Percentiles rank a stretch among this genome's conserved stretches.
These are phyloP conservation scores for Mucor piriformis DNA, from an alignment of 371 early-diverging fungal genomes.

Conservation along the genomic window DNA sequence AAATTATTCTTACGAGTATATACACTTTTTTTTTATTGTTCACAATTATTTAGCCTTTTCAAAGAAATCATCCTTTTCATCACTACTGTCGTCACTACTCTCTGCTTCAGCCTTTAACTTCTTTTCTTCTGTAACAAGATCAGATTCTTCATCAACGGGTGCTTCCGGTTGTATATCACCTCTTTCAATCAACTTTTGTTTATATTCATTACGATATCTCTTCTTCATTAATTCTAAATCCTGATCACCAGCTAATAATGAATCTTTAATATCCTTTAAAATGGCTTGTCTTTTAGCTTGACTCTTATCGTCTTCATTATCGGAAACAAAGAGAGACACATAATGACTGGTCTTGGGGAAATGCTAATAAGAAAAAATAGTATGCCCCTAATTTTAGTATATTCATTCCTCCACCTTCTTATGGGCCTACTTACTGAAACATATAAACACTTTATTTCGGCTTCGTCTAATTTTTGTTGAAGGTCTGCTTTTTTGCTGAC, in stretches of 20 bases:
- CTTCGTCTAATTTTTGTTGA: slow-evolving; percentile 23
- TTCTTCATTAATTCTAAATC: slow-evolving; percentile 29
- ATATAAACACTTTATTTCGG: slow-evolving; percentile 30
- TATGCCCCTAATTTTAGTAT: no score
- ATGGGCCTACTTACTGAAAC: slow-evolving; percentile 8
- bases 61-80: slow-evolving; percentile 34
- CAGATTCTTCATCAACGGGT: slow-evolving; percentile 22
- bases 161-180: slow-evolving; percentile 24
- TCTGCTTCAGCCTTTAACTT: not conserved
- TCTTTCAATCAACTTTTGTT: slow-evolving; percentile 29
- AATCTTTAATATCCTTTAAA: slow-evolving; percentile 28
- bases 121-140: slow-evolving; percentile 9
- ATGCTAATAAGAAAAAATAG: slow-evolving; percentile 15
- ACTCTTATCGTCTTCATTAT: slow-evolving; percentile 23
- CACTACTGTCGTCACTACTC: not conserved
- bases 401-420: no score
- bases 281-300: slow-evolving; percentile 19
- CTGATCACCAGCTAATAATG: slow-evolving; percentile 23
- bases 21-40: not conserved
- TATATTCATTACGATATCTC: slow-evolving; percentile 37
- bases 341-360: slow-evolving; percentile 42
- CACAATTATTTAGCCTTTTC: slow-evolving; percentile 19
- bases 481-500: slow-evolving; percentile 18
- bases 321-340: slow-evolving; percentile 35
- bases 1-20: not conserved